phyloP scores from a whole-genome alignment of 2,329 filamentous ascomycete genomes.

The Aureobasidium melanogenum region DNA sequence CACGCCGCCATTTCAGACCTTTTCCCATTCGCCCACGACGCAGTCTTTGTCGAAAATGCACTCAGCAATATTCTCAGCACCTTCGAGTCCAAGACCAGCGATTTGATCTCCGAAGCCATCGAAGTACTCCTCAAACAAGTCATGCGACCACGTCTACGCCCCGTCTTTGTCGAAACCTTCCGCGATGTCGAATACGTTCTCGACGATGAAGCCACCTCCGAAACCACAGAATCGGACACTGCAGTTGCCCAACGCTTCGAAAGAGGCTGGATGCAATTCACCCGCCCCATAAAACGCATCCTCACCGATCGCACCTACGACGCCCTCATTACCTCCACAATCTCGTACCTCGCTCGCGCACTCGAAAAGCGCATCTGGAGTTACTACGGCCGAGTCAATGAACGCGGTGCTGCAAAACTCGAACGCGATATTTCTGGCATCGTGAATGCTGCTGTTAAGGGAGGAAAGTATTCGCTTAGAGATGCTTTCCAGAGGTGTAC shows the following conservation, averaged over 20 bases:
- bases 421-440: constrained; percentile 78
- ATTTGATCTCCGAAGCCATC: constrained; percentile 76
- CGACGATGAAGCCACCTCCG: constrained; percentile 37
- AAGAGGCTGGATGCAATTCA: constrained; percentile 74
- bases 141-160: constrained; percentile 73
- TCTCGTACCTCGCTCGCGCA: constrained; percentile 64
- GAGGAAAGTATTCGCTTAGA: constrained; percentile 64
- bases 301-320: constrained; percentile 71
- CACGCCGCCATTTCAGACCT: constrained; percentile 33
- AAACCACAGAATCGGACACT: constrained; percentile 40
- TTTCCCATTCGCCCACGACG: constrained; percentile 76
- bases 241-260: constrained; percentile 73
- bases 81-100: constrained; percentile 69
- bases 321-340: constrained; percentile 63
- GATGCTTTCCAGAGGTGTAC: constrained; percentile 67
- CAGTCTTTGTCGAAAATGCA: constrained; percentile 56
- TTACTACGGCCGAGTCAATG: constrained; percentile 69
- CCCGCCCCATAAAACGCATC: constrained; percentile 74
- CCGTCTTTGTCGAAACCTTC: constrained; percentile 80
- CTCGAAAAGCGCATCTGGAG: constrained; percentile 83
- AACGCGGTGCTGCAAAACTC: constrained; percentile 70
- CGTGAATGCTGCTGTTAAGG: constrained; percentile 56
- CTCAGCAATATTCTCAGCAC: constrained; percentile 60
- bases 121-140: constrained; percentile 82
- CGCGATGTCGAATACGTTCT: constrained; percentile 81